These are phyloP conservation scores for Penicillium verrucosum DNA, from an alignment of 2,329 filamentous ascomycete genomes.

Conservation along the genomic window DNA sequence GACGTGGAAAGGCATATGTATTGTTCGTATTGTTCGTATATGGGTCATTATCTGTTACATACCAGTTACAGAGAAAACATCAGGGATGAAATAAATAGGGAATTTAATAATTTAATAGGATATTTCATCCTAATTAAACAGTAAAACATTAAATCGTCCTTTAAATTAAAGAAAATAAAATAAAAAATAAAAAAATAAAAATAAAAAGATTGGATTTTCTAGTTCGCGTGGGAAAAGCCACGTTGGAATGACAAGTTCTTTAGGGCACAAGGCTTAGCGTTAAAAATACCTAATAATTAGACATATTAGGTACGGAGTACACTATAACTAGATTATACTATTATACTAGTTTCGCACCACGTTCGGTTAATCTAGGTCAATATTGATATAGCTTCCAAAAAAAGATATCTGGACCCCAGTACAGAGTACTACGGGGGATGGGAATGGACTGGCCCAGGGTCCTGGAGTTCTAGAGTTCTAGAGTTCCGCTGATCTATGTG, in stretches of 20 bases:
- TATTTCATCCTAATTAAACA: neutral
- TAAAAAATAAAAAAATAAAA: too few species aligned
- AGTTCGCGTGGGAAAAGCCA: slow-evolving; percentile 12
- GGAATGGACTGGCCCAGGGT: neutral
- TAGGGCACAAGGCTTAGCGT: slow-evolving; percentile 8
- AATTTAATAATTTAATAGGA: neutral
- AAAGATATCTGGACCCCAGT: neutral
- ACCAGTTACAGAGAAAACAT: slow-evolving; percentile 1
- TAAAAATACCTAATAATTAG: neutral
- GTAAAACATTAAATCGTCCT: neutral
- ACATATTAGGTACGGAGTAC: neutral
- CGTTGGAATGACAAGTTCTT: slow-evolving; percentile 10
- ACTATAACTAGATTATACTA: neutral
- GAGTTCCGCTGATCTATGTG: slow-evolving; percentile 4
- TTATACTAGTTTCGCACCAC: neutral
- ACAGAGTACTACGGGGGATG: neutral
- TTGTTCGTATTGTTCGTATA: slow-evolving; percentile 5
- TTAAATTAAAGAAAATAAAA: neutral
- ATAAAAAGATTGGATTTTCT: neutral
- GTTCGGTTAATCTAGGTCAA: neutral
- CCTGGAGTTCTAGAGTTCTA: neutral
- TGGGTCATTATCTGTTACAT: neutral
- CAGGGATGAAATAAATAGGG: neutral
- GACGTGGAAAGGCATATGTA: slow-evolving; percentile 7
- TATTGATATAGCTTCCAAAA: neutral